Percentiles rank a stretch among this genome's conserved stretches.
These are phyloP conservation scores for Protomyces inundatus DNA, from an alignment of 1,139 yeast species.

Conservation along the genomic window DNA sequence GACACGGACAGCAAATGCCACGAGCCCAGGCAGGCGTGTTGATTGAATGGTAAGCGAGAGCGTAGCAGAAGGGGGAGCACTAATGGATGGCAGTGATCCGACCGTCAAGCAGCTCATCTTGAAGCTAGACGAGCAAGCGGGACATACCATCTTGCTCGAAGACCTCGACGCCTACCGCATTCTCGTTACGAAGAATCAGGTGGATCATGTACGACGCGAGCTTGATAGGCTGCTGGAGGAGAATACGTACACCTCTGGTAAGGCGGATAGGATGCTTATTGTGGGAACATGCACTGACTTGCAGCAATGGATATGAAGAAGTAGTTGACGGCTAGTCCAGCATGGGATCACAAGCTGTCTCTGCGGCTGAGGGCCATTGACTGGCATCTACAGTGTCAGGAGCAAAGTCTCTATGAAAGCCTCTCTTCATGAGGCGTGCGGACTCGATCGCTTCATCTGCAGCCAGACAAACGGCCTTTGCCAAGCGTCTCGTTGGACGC, in stretches of 20 bases:
- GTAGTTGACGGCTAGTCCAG: not conserved
- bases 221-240: slow-evolving; percentile 20
- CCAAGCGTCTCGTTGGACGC: too few relatives aligned
- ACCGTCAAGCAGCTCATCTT: slow-evolving; percentile 26
- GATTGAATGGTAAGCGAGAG: slow-evolving; percentile 15
- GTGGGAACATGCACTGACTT: not conserved
- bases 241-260: slow-evolving; percentile 19
- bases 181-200: slow-evolving; percentile 20
- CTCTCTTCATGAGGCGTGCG: too few relatives aligned
- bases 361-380: too few relatives aligned
- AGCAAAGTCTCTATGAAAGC: too few relatives aligned
- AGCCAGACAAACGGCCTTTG: too few relatives aligned
- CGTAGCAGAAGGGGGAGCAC: not conserved
- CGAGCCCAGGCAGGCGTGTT: slow-evolving; percentile 22
- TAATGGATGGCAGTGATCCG: slow-evolving; percentile 17
- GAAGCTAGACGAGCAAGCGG: slow-evolving; percentile 26
- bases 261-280: not conserved
- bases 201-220: not conserved
- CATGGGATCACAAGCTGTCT: too few relatives aligned
- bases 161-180: slow-evolving; percentile 21
- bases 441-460: too few relatives aligned
- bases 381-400: too few relatives aligned
- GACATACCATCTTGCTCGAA: slow-evolving; percentile 26
- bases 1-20: not conserved
- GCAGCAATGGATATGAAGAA: not conserved